phyloP scores from a whole-genome alignment of 2,329 filamentous ascomycete species.

The Neoscytalidium dimidiatum region DNA sequence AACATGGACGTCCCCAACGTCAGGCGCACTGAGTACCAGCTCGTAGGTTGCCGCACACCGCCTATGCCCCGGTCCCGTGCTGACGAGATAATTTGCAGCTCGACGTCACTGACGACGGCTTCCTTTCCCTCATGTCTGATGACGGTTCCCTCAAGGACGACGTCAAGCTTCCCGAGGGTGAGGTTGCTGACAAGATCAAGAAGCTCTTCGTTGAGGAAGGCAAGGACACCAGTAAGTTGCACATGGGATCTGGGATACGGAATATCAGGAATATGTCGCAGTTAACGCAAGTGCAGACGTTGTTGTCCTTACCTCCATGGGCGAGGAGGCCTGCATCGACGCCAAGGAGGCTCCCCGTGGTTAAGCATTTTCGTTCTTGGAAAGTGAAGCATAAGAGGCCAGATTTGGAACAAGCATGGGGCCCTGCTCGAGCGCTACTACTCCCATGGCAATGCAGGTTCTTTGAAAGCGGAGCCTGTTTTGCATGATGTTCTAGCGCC shows the following conservation, averaged over 20 bases:
- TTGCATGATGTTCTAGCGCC: neutral
- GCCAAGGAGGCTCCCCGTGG: conserved; percentile 81
- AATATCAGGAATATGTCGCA: neutral
- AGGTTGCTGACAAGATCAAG: conserved; percentile 83
- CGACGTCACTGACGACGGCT: conserved; percentile 90
- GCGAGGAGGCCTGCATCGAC: conserved; percentile 88
- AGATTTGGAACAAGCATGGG: conserved; percentile 7
- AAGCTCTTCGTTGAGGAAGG: conserved; percentile 78
- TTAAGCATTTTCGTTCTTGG: conserved; percentile 13
- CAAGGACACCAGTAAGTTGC: conserved; percentile 86
- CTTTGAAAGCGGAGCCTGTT: conserved; percentile 9
- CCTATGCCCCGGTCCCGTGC: conserved; percentile 6
- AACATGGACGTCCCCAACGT: conserved; percentile 99
- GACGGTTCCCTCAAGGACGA: conserved; percentile 90
- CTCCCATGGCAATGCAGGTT: neutral
- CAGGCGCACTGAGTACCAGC: conserved; percentile 84
- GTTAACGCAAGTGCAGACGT: conserved; percentile 64
- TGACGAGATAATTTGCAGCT: conserved; percentile 59
- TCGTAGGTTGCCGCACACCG: conserved; percentile 65
- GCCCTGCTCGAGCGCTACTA: conserved; percentile 2
- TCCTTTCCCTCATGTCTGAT: conserved; percentile 90
- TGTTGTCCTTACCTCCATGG: conserved; percentile 92
- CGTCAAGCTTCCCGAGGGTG: conserved; percentile 87
- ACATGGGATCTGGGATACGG: neutral
- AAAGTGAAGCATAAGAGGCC: conserved; percentile 11